These are phyloP conservation scores for Vigna mungo DNA, from an alignment of 306 rosid species.

Conservation along the genomic window DNA sequence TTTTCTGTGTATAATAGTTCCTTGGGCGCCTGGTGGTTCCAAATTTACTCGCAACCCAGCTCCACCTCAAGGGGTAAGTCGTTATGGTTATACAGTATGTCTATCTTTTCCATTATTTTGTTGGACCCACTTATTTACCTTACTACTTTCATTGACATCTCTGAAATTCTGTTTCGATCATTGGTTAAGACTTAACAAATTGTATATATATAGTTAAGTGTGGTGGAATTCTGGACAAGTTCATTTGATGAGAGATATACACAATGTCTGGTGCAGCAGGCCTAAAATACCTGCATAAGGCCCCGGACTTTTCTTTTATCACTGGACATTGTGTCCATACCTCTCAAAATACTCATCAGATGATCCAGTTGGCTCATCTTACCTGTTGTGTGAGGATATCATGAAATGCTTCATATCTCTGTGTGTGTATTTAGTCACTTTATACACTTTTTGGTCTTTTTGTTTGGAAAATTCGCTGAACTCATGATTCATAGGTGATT, in stretches of 20 bases:
- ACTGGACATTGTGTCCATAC: background rate
- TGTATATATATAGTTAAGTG: background rate
- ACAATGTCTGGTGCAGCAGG: constrained; percentile 11
- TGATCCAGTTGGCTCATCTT: background rate
- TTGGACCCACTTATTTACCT: constrained; percentile 1
- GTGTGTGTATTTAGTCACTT: background rate
- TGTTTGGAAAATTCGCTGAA: constrained; percentile 13
- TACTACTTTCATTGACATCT: background rate
- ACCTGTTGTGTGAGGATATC: background rate
- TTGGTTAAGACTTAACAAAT: background rate
- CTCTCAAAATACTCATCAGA: background rate
- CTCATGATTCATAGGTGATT: background rate
- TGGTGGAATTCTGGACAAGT: constrained; percentile 1
- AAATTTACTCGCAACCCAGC: constrained; percentile 91
- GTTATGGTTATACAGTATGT: background rate
- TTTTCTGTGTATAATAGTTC: constrained; percentile 66
- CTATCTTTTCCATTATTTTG: constrained; percentile 6
- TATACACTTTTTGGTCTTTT: constrained; percentile 12
- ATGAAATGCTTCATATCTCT: background rate
- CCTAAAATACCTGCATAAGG: background rate
- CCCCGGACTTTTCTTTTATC: background rate
- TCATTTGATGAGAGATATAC: constrained; percentile 5
- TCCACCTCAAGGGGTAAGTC: constrained; percentile 93
- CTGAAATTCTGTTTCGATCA: background rate
- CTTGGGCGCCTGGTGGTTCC: constrained; percentile 99